Conservation (phyloP, 495 filamentous ascomycete species). For the Aspergillus nanangensis region DNA sequence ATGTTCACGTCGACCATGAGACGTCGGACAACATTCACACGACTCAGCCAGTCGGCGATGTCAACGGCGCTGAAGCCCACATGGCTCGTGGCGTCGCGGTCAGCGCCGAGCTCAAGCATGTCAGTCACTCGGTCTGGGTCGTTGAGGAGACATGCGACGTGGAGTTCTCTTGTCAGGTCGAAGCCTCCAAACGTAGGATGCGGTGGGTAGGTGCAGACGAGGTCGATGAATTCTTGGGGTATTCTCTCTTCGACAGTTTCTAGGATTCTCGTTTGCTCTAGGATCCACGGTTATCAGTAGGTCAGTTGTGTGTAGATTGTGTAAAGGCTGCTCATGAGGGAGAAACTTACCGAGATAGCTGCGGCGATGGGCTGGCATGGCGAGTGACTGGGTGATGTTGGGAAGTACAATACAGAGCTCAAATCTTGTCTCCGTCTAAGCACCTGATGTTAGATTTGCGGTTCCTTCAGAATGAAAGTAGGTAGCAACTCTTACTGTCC, state of each 20-base stretch:
- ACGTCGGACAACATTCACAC: background rate
- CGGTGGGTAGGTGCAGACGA: background rate
- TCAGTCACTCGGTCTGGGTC: background rate
- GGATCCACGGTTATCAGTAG: too few species aligned
- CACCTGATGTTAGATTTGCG: too few species aligned
- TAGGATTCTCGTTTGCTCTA: too few species aligned
- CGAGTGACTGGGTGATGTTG: too few species aligned
- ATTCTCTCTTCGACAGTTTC: background rate
- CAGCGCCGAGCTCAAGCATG: conserved; percentile 1
- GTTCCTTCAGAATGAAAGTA: too few species aligned
- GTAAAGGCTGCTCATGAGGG: too few species aligned
- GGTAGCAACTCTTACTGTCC: too few species aligned
- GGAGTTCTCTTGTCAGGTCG: background rate
- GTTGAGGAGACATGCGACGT: conserved; percentile 4
- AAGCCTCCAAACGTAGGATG: background rate
- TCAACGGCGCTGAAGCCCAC: conserved; percentile 1
- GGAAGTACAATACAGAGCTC: too few species aligned
- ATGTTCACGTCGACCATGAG: conserved; percentile 5
- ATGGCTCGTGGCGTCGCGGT: background rate
- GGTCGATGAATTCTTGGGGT: background rate
- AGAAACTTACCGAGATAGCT: too few species aligned
- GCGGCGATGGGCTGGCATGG: too few species aligned
- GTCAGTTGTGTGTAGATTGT: too few species aligned
- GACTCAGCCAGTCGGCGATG: conserved; percentile 2
- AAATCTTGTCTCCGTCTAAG: too few species aligned